Evolutionary conservation across 2,329 filamentous ascomycete genomes (phyloP), one percentile per base, ranked within the genome.

Genomic region (Xylaria sp.): DNA sequence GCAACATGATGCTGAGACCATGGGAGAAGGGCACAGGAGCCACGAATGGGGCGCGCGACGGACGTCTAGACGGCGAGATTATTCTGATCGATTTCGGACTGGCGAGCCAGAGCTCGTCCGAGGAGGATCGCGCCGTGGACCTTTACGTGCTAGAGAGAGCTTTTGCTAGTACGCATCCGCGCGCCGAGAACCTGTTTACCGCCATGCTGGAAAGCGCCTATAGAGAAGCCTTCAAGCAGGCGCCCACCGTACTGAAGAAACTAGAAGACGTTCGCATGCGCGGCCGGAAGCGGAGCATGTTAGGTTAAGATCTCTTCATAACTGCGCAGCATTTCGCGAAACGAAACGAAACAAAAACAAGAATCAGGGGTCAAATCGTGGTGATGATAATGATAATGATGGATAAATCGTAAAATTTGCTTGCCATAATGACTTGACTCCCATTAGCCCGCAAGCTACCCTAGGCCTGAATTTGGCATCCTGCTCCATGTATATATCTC

Each of bases 41-140:
- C 5, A 49, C 61, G 16, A 60, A 60, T 4, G 59, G 60, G 5
- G 50, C 67, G 34, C 57, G 64, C n/a, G 66, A 64, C 9, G 67
- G 63, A 18, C 60, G 68, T 1, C 69, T 87, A 59, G 80, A 83
- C 1, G 92, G 91, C 1, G 88, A 95, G 56, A 83, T 99, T 59
- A 86, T 96, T 19, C 79, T 97, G 44, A 97, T 97, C 72, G 94
- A 99, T 76, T 95, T 99, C 71, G 94, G 94, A 0, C 83, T 99
- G 18, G 92, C 92, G 11, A 88, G 84, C 67, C 89, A 93, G 75
- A 90, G 87, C 63, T 77, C 84, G 16, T 86, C 90, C 65, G 93
- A 97, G 58, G 94, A 99, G 76, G 94, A 99, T 72, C 84, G 92
- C 58, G 94, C 94, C 0, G 94, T 99, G 46, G 94, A 99, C 78